A percentile compares a stretch with the other conserved stretches of the same genome.
Evolutionary conservation across 345 rosid species (phyloP).

Genomic region (Pugionium dolabratum): DNA sequence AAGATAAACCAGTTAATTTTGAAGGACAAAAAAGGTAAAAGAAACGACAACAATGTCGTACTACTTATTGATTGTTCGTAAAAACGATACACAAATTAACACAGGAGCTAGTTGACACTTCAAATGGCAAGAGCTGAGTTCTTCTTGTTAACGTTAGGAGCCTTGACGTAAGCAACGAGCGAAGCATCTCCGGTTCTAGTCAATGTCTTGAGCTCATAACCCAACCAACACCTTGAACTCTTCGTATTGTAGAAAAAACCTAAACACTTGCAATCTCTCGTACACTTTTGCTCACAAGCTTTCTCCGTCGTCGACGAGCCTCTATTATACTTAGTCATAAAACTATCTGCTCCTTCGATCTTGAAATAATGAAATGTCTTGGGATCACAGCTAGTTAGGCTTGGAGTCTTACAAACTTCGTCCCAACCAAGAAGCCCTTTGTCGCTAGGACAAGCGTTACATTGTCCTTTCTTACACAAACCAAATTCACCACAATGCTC

Average conservation of each 20-base stretch:
- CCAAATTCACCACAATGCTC: slow-evolving; percentile 38
- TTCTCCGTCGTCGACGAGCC: slow-evolving; percentile 49
- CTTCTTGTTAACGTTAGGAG: slow-evolving; percentile 30
- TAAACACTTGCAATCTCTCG: slow-evolving; percentile 56
- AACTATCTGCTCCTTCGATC: slow-evolving; percentile 58
- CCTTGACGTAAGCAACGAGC: slow-evolving; percentile 39
- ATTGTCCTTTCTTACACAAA: slow-evolving; percentile 39
- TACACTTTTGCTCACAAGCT: slow-evolving; percentile 55
- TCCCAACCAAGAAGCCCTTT: slow-evolving; percentile 51
- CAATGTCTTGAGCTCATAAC: slow-evolving; percentile 60
- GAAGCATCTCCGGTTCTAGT: slow-evolving; percentile 34
- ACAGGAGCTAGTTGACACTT: not conserved
- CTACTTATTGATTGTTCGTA: no score
- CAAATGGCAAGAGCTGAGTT: not conserved
- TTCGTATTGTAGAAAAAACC: slow-evolving; percentile 57
- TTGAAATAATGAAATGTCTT: slow-evolving; percentile 43
- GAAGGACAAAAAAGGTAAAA: not conserved
- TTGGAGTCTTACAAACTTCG: slow-evolving; percentile 42
- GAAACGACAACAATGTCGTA: not conserved
- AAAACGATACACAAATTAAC: not conserved
- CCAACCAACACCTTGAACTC: slow-evolving; percentile 55
- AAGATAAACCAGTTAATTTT: no score
- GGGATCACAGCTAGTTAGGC: slow-evolving; percentile 21
- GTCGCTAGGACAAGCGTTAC: slow-evolving; percentile 42
- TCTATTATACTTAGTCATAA: slow-evolving; percentile 43